Evolutionary conservation across 352 stramenopile species (phyloP), one percentile per base, ranked within the genome.

Genomic region (Globisporangium camurandrum): DNA sequence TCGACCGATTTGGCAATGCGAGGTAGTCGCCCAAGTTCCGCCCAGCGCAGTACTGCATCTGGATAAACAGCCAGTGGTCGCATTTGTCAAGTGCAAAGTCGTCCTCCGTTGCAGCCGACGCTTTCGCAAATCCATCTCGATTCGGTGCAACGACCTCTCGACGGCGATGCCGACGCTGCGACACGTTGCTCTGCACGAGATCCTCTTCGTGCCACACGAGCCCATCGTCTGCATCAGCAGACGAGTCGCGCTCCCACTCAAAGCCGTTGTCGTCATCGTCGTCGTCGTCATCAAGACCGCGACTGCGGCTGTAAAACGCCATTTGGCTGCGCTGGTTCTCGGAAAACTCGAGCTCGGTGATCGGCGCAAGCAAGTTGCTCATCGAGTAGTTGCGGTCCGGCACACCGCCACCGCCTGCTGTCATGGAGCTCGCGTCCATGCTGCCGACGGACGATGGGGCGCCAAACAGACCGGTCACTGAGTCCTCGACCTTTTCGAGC

Each of bases 61-160:
- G 86, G 44, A 97, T 97, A 56, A 93, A 97, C 46, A 97, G 56
- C 78, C 81, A 90, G 54, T 95, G 84, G 43, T 95, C 85, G 55
- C 75, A 89, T 28, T 68, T 72, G 45, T 88, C 72, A 17, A 54
- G 44, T 2, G 71, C 64, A 34, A 77, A 70, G 47, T 88, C 73
- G 47, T 88, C 71, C 33, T 74, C 72, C 20, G 65, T 64, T 22
- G 40, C 63, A 6, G 42, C 51, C n/a, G 46, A 51, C 46, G 53
- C 46, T 46, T 51, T 51, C 16, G 23, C 42, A 31, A 33, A 34
- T 10, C 16, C 46, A 50, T n/a, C n/a, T n/a, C n/a, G n/a, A n/a
- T 59, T 64, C 12, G 41, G 20, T 9, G 49, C 57, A n/a, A 49
- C 46, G 16, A 40, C 50, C 22, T 62, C 31, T 17, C 46, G n/a